Percentiles rank a stretch among this genome's conserved stretches.
Conservation (phyloP, 352 stramenopile species). For the Bremia lactucae region DNA sequence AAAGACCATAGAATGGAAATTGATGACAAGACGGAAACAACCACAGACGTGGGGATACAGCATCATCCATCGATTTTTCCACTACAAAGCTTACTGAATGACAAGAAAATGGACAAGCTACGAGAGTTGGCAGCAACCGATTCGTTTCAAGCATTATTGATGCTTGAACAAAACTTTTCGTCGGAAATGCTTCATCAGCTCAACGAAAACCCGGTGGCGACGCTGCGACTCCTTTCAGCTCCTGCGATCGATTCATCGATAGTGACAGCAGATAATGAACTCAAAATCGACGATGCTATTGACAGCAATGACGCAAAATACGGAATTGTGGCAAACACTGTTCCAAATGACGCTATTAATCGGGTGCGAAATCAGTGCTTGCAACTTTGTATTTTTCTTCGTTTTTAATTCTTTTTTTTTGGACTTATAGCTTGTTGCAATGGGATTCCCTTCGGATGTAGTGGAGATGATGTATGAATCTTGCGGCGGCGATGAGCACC, state of each 20-base stretch:
- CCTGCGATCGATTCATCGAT: constrained; percentile 4
- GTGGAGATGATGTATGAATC: constrained; percentile 49
- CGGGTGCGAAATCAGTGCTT: constrained; percentile 21
- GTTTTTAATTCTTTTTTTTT: constrained; percentile 4
- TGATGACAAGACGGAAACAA: neutral
- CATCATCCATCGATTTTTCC: constrained; percentile 20
- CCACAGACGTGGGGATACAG: neutral
- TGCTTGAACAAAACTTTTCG: constrained; percentile 38
- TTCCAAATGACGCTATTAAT: constrained; percentile 4
- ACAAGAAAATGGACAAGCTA: constrained; percentile 20
- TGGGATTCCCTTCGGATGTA: constrained; percentile 50
- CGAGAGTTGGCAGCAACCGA: constrained; percentile 18
- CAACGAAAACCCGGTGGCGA: constrained; percentile 35
- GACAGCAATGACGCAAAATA: constrained; percentile 4
- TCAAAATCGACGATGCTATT: constrained; percentile 5
- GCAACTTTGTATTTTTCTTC: neutral
- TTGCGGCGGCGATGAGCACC: constrained; percentile 41
- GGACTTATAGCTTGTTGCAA: constrained; percentile 30
- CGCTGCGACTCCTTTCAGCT: constrained; percentile 22
- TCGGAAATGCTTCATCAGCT: constrained; percentile 25
- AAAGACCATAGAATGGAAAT: neutral
- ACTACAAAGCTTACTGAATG: constrained; percentile 6
- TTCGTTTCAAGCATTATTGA: constrained; percentile 37
- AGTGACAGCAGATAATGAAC: neutral
- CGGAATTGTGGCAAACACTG: neutral